Base-by-base conservation (phyloP, 495 filamentous ascomycete genomes). In the Thermochaetoides thermophila region DNA sequence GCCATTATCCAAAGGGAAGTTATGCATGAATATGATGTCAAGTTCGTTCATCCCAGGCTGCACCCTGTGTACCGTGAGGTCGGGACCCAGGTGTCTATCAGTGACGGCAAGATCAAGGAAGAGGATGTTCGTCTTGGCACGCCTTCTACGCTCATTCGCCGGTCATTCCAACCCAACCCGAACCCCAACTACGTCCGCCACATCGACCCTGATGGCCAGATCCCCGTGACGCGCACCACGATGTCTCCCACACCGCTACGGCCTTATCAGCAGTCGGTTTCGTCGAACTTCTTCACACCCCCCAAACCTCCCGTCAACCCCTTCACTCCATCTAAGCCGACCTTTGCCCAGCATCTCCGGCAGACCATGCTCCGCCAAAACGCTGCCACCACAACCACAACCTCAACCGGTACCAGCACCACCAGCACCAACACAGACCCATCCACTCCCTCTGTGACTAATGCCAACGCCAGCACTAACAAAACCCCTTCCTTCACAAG, bases 11-110 rank as follows among this genome's bases (percentile, higher is more conserved):
- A 89, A 32, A 85, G 79, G 41, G 83, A 94, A 53, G 86, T 97
- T 5, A 58, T 95, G 60, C 74, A 84, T 49, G 89, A 97, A 58
- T 97, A 97, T 56, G 83, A 97, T 54, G 80, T 73, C 29, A 96
- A 96, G 64, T 93, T 73, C 40, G 89, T 97, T 2, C 83, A 91
- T 50, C 89, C 91, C 7, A 66, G 76, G n/a, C 71, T 91, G 7
- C 78, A 87, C 37, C 76, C 72, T 7, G 65, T 78, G 12, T 76
- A 81, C 45, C 73, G 89, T 40, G 84, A 96, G 49, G 85, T 89
- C 5, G 80, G 71, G 7, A 84, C 75, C 0, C 85, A 95, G 46
- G 71, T 74, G 26, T 64, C 69, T 0, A 46, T 59, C 32, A 55
- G 61, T 14, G 44, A 60, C 17, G 56, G 61, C 40, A 26, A 29